phyloP scores from a whole-genome alignment of 1,284 basidiomycete species.

The Naganishia sp. region DNA sequence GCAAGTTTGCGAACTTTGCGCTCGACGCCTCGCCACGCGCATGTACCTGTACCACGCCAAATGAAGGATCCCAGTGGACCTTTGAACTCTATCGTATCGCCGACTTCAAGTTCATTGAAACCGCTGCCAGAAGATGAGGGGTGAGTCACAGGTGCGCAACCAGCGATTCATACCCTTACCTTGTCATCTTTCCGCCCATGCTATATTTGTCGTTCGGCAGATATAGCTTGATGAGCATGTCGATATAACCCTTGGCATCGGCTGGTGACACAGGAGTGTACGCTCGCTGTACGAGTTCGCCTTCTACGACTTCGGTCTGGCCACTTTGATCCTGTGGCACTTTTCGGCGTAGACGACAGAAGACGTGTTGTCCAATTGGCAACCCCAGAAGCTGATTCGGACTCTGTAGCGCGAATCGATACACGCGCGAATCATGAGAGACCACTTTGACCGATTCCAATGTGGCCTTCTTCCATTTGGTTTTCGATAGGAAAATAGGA shows the following conservation, averaged over 20 bases:
- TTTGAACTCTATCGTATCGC: slow-evolving; percentile 63
- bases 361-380: slow-evolving; percentile 67
- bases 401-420: slow-evolving; percentile 60
- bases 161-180: slow-evolving; percentile 28
- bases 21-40: slow-evolving; percentile 54
- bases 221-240: slow-evolving; percentile 65
- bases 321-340: slow-evolving; percentile 36
- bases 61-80: slow-evolving; percentile 66
- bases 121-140: slow-evolving; percentile 38
- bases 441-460: slow-evolving; percentile 56
- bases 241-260: slow-evolving; percentile 58
- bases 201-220: slow-evolving; percentile 55
- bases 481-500: slow-evolving; percentile 58
- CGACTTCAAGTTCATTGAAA: slow-evolving; percentile 59
- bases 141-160: neutral
- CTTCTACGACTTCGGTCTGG: slow-evolving; percentile 37
- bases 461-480: slow-evolving; percentile 60
- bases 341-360: slow-evolving; percentile 58
- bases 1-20: slow-evolving; percentile 58
- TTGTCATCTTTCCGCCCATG: slow-evolving; percentile 63
- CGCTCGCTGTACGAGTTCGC: slow-evolving; percentile 62
- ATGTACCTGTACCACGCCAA: slow-evolving; percentile 58
- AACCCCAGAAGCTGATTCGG: slow-evolving; percentile 61
- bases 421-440: slow-evolving; percentile 61
- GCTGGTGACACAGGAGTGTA: slow-evolving; percentile 64